These are phyloP conservation scores for Yarrowia keelungensis DNA, from an alignment of 805 yeast species.

Conservation along the genomic window DNA sequence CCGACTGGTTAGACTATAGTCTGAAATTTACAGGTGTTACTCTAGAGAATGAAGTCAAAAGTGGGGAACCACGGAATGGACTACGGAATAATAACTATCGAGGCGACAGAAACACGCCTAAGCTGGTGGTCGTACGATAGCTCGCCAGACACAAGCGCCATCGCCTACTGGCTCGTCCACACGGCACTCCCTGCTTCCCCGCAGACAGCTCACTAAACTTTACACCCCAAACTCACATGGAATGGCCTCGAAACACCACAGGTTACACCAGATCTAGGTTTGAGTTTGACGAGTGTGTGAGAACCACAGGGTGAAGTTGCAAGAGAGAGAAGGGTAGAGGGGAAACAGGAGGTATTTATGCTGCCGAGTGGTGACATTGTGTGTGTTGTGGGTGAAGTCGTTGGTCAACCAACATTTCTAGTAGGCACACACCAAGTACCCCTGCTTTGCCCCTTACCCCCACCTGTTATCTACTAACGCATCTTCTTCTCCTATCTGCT, in stretches of 20 bases:
- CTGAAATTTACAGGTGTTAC: constrained; percentile 9
- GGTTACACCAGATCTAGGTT: constrained; percentile 25
- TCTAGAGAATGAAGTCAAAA: neutral
- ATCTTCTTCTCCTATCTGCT: constrained; percentile 27
- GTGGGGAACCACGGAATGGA: neutral
- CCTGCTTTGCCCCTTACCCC: neutral
- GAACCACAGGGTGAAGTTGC: constrained; percentile 13
- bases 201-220: constrained; percentile 29
- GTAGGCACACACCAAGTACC: too few relatives aligned
- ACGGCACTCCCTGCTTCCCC: constrained; percentile 22
- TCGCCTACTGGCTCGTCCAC: too few relatives aligned
- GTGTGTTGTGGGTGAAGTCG: neutral
- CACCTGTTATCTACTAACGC: neutral
- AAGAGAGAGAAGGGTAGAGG: neutral
- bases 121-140: too few relatives aligned
- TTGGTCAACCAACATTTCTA: too few relatives aligned
- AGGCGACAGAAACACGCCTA: too few relatives aligned
- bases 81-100: neutral
- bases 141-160: neutral
- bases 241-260: constrained; percentile 30
- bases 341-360: too few relatives aligned
- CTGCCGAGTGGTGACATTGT: neutral
- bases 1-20: neutral
- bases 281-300: constrained; percentile 5
- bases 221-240: constrained; percentile 29